A percentile compares a stretch with the other conserved stretches of the same genome.
These are phyloP conservation scores for Laburnicola sp. DNA, from an alignment of 2,329 filamentous ascomycete species.

Conservation along the genomic window DNA sequence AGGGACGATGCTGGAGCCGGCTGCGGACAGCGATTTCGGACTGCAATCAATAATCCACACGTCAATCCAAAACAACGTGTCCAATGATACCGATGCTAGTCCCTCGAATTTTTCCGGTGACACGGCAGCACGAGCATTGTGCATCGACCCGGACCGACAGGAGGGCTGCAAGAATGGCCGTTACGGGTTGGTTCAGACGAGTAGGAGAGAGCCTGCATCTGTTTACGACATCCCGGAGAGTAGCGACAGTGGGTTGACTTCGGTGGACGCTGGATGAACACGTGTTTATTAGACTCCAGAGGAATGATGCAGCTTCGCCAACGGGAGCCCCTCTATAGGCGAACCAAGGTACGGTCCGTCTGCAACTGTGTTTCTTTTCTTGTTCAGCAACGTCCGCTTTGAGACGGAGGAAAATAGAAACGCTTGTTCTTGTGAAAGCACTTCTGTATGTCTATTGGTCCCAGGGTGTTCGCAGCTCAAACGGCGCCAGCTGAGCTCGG, in stretches of 20 bases:
- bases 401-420: background rate
- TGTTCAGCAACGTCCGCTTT: background rate
- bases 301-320: background rate
- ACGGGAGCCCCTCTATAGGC: background rate
- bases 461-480: slow-evolving; percentile 1
- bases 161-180: slow-evolving; percentile 10
- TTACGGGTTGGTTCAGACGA: slow-evolving; percentile 17
- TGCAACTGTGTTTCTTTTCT: background rate
- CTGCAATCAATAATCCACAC: slow-evolving; percentile 27
- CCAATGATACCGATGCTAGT: slow-evolving; percentile 16
- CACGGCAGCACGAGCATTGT: slow-evolving; percentile 22
- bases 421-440: background rate
- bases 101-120: slow-evolving; percentile 15
- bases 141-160: slow-evolving; percentile 20
- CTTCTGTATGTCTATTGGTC: slow-evolving; percentile 2
- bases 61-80: slow-evolving; percentile 32
- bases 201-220: slow-evolving; percentile 16
- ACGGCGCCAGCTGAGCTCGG: slow-evolving; percentile 19
- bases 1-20: slow-evolving; percentile 7
- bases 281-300: too few species aligned
- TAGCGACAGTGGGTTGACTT: slow-evolving; percentile 7
- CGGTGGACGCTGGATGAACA: too few species aligned
- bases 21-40: slow-evolving; percentile 19
- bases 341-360: background rate
- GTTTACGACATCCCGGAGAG: slow-evolving; percentile 18